phyloP scores from a whole-genome alignment of 1,284 basidiomycete species.

The Tilletiopsis washingtonensis region DNA sequence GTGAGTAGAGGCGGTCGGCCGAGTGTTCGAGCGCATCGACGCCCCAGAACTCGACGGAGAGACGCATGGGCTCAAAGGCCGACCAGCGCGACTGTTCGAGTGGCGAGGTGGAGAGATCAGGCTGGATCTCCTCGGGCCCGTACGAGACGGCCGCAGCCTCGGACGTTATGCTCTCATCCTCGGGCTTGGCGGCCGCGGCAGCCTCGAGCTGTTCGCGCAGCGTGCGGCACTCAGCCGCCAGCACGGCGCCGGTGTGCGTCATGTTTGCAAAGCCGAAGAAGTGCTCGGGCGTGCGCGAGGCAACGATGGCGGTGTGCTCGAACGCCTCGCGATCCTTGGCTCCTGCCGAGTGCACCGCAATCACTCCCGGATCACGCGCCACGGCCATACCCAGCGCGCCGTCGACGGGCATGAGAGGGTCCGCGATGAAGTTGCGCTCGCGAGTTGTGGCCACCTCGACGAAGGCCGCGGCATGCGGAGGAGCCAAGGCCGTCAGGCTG shows the following conservation, averaged over 20 bases:
- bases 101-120: neutral
- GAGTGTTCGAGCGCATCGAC: conserved; percentile 59
- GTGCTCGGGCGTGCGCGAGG: neutral
- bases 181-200: too few species aligned
- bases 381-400: conserved; percentile 6
- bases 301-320: neutral
- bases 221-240: conserved; percentile 12
- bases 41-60: conserved; percentile 85
- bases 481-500: conserved; percentile 50
- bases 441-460: neutral
- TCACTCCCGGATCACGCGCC: neutral
- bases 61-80: conserved; percentile 43
- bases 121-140: too few species aligned
- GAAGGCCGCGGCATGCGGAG: neutral
- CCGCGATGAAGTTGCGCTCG: neutral
- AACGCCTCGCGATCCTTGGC: too few species aligned
- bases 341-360: neutral
- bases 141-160: neutral
- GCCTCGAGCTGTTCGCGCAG: too few species aligned
- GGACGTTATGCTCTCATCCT: too few species aligned
- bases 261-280: conserved; percentile 32
- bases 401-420: too few species aligned
- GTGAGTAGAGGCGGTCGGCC: conserved; percentile 59
- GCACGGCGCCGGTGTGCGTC: conserved; percentile 24
- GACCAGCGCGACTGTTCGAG: conserved; percentile 15